phyloP scores from a whole-genome alignment of 1,284 basidiomycete species.

The Mycosarcoma mackinlayi region DNA sequence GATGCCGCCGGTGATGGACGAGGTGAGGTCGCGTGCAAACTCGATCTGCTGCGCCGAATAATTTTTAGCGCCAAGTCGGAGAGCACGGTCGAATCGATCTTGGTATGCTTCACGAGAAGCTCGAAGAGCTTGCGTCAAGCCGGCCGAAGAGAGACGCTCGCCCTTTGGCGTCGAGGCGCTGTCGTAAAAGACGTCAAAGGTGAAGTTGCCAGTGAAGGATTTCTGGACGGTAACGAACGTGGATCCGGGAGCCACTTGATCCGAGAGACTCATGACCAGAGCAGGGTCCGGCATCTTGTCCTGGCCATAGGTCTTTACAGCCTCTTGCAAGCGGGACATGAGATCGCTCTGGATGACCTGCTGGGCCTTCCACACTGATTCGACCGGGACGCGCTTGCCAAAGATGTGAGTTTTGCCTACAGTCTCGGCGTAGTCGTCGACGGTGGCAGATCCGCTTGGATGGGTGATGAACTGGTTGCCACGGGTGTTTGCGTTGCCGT shows the following conservation, averaged over 20 bases:
- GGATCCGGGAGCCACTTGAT: slow-evolving; percentile 78
- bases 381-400: slow-evolving; percentile 76
- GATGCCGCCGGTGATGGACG: slow-evolving; percentile 88
- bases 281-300: slow-evolving; percentile 78
- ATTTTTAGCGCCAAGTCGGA: slow-evolving; percentile 73
- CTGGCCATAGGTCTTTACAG: slow-evolving; percentile 73
- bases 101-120: slow-evolving; percentile 76
- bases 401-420: slow-evolving; percentile 80
- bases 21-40: slow-evolving; percentile 87
- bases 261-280: slow-evolving; percentile 78
- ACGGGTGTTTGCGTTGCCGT: slow-evolving; percentile 71
- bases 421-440: slow-evolving; percentile 75
- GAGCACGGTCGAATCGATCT: slow-evolving; percentile 76
- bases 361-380: slow-evolving; percentile 86
- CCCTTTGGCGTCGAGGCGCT: slow-evolving; percentile 74
- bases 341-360: slow-evolving; percentile 78
- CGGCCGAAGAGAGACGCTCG: slow-evolving; percentile 73
- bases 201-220: slow-evolving; percentile 80
- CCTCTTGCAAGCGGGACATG: slow-evolving; percentile 73
- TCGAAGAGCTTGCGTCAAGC: slow-evolving; percentile 76
- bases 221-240: slow-evolving; percentile 89
- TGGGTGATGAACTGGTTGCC: slow-evolving; percentile 39
- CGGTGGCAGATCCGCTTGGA: slow-evolving; percentile 72
- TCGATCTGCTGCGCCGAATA: slow-evolving; percentile 72
- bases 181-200: slow-evolving; percentile 87